These are phyloP conservation scores for Cladosporium velox DNA, from an alignment of 2,329 filamentous ascomycete genomes.

Conservation along the genomic window DNA sequence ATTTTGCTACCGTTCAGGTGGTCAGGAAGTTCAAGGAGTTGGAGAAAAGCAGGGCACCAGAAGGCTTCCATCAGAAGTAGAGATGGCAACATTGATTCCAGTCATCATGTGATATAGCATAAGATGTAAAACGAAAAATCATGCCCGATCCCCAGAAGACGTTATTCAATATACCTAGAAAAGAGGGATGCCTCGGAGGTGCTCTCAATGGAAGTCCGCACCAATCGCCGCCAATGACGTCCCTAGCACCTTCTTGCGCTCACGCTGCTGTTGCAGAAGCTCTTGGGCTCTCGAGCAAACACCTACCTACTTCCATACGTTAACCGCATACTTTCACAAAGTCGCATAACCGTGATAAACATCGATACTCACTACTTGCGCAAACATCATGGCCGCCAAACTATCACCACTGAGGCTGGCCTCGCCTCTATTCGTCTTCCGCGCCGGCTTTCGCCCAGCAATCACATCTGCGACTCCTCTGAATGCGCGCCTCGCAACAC, in stretches of 20 bases:
- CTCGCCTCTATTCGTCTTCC: constrained; percentile 19
- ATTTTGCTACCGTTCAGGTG: constrained; percentile 17
- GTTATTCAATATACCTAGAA: background rate
- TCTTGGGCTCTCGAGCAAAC: background rate
- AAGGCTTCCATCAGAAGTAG: background rate
- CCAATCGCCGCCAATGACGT: constrained; percentile 8
- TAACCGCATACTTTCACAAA: background rate
- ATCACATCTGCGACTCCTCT: constrained; percentile 9
- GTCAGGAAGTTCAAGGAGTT: constrained; percentile 17
- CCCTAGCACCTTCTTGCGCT: background rate
- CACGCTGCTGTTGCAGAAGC: background rate
- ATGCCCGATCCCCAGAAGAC: no score
- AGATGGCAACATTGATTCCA: background rate
- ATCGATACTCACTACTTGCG: background rate
- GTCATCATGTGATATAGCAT: background rate
- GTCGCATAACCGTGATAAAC: background rate
- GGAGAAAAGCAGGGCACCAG: constrained; percentile 3
- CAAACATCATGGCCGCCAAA: constrained; percentile 9
- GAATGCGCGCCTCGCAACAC: constrained; percentile 13
- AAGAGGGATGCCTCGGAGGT: background rate
- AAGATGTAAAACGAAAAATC: no score
- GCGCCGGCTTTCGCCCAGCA: constrained; percentile 16
- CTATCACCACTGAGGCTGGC: constrained; percentile 10
- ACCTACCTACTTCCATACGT: background rate
- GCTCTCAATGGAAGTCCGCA: background rate